A percentile compares a stretch with the other conserved stretches of the same genome.
Conservation (phyloP, 2,329 filamentous ascomycete species). For the Lachnellula cervina region DNA sequence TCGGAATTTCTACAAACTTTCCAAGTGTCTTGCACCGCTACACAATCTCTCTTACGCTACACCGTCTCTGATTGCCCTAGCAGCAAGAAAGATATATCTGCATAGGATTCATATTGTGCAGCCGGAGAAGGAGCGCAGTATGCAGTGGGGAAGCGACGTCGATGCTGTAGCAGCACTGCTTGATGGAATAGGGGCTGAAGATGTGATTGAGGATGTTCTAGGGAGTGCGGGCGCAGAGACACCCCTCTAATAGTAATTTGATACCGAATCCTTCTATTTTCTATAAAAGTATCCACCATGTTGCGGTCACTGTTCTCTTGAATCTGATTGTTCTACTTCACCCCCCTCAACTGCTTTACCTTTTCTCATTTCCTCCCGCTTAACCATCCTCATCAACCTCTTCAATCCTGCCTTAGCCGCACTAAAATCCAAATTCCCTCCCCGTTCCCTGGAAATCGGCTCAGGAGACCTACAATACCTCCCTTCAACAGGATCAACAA, state of each 20-base stretch:
- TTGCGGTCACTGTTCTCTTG: background rate
- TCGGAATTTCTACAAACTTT: conserved; percentile 65
- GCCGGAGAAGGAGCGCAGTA: conserved; percentile 72
- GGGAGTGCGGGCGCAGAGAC: conserved; percentile 46
- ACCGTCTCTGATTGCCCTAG: conserved; percentile 76
- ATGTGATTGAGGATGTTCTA: conserved; percentile 61
- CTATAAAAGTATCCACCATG: too few relatives aligned
- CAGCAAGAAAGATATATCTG: conserved; percentile 79
- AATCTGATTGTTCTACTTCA: background rate
- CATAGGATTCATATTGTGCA: conserved; percentile 72
- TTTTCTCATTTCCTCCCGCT: background rate
- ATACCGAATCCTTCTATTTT: background rate
- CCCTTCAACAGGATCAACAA: background rate
- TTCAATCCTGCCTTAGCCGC: background rate
- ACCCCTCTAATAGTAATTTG: conserved; percentile 38
- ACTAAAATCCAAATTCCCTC: background rate
- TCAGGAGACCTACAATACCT: background rate
- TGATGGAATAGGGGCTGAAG: conserved; percentile 55
- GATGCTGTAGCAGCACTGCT: conserved; percentile 64
- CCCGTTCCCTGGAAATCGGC: background rate
- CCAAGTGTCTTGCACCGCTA: conserved; percentile 68
- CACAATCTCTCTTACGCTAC: conserved; percentile 78
- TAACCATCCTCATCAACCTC: background rate
- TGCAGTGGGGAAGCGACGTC: conserved; percentile 86
- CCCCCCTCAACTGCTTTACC: background rate